Evolutionary conservation across 2,329 filamentous ascomycete genomes (phyloP).

Genomic region (Leptographium radiaticola): DNA sequence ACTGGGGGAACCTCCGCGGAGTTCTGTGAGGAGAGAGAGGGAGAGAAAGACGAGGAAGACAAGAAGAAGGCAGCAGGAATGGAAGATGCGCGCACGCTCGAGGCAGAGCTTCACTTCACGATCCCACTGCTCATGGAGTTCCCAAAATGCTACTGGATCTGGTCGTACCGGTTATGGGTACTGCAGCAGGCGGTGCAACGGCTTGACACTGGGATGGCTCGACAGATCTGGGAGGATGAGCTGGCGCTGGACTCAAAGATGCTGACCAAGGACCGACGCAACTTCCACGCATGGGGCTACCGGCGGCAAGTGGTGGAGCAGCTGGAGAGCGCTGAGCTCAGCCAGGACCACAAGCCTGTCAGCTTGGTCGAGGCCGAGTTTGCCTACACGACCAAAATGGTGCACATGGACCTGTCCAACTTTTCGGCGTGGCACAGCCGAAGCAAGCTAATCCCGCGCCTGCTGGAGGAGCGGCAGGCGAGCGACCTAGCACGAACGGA

Average conservation of each 20-base stretch:
- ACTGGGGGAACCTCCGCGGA: slow-evolving; percentile 22
- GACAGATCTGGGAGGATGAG: slow-evolving; percentile 70
- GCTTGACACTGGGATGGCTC: slow-evolving; percentile 42
- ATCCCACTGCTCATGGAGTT: slow-evolving; percentile 72
- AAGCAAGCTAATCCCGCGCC: slow-evolving; percentile 64
- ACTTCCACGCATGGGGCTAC: slow-evolving; percentile 97
- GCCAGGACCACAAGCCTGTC: slow-evolving; percentile 11
- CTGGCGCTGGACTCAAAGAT: slow-evolving; percentile 76
- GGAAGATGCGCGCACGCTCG: slow-evolving; percentile 37
- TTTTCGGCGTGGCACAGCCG: slow-evolving; percentile 96
- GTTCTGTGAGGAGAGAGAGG: slow-evolving; percentile 34
- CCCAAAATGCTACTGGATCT: slow-evolving; percentile 99
- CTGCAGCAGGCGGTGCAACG: slow-evolving; percentile 56
- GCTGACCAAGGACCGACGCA: slow-evolving; percentile 72
- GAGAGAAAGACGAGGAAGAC: slow-evolving; percentile 8
- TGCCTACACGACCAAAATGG: slow-evolving; percentile 82
- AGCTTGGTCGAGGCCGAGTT: slow-evolving; percentile 74
- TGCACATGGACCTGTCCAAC: slow-evolving; percentile 73
- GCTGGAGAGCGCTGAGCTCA: slow-evolving; percentile 47
- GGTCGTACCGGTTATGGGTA: slow-evolving; percentile 88
- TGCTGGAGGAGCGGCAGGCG: slow-evolving; percentile 59
- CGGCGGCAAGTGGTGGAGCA: slow-evolving; percentile 64
- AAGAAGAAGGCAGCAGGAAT: background rate
- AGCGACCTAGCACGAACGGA: slow-evolving; percentile 46
- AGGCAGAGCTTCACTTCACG: slow-evolving; percentile 66